A percentile compares a stretch with the other conserved stretches of the same genome.
Conservation (phyloP, 2,329 filamentous ascomycete genomes). For the Phoma sp. region DNA sequence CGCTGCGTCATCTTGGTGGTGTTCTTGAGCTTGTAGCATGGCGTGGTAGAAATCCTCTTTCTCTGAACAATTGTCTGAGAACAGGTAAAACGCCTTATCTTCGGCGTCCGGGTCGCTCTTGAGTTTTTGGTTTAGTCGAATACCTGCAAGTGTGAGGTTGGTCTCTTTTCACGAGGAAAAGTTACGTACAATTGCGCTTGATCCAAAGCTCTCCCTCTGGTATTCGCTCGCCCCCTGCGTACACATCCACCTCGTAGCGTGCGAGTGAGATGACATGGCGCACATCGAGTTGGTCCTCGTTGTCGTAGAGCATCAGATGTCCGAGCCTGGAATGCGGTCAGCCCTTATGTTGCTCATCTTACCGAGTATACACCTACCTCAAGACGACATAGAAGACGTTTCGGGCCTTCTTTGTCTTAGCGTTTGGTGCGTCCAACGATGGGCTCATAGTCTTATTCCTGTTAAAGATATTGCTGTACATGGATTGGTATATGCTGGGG, state of each 20-base stretch:
- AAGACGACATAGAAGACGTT: constrained; percentile 95
- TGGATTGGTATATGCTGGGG: constrained; percentile 95
- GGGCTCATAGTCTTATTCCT: constrained; percentile 66
- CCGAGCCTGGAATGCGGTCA: constrained; percentile 60
- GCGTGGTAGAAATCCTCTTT: constrained; percentile 99
- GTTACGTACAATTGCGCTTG: constrained; percentile 75
- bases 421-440: constrained; percentile 60
- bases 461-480: constrained; percentile 97
- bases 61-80: constrained; percentile 92
- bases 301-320: constrained; percentile 96
- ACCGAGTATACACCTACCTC: constrained; percentile 60
- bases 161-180: not conserved
- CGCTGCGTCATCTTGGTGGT: constrained; percentile 60
- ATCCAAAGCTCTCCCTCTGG: constrained; percentile 95
- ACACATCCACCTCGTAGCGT: constrained; percentile 84
- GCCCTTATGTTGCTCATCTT: not conserved
- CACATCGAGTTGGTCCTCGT: constrained; percentile 92
- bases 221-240: constrained; percentile 76
- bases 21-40: constrained; percentile 81
- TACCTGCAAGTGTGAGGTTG: constrained; percentile 40
- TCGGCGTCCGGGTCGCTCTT: constrained; percentile 61
- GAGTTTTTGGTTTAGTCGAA: constrained; percentile 74
- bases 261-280: constrained; percentile 93
- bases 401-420: constrained; percentile 66
- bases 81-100: constrained; percentile 88